Evolutionary conservation across 495 filamentous ascomycete species (phyloP), one percentile per base, ranked within the genome.

Genomic region (Cercophora sp.): DNA sequence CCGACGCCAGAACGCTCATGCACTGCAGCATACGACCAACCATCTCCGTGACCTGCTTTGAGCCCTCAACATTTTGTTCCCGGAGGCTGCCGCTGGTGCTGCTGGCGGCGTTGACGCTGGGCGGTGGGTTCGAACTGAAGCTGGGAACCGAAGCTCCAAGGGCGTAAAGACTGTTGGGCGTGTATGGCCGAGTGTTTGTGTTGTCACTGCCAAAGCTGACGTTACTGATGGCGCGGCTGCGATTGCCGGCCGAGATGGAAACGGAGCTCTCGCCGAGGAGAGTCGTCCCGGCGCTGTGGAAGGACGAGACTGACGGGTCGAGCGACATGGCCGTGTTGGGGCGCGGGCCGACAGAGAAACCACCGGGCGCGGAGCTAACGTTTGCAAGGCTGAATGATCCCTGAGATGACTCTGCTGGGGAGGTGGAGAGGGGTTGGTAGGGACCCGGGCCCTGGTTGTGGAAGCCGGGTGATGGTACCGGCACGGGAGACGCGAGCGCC

Each of bases 21-120:
- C 94, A 98, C 70, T 98, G 93, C 54, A 98, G 78, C 91, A 98
- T 94, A 50, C 94, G 78, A 1, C 89, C 93, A 8, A 96, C 92
- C 48, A 89, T 95, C 54, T 96, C 91, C 11, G 93, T 96, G 22
- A 96, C 79, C 52, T 91, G 85, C 20, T 90, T 88, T n/a, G 82
- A 83, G 59, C 91, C 88, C 55, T 83, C 77, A 10, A 79, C 72
- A 42, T 76, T 80, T 50, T 76, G 73, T 48, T 68, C 64, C 41
- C 65, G 67, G 25, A 70, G 50, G 22, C 69, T 71, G 20, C 67
- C 64, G 31, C 41, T 51, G 16, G 40, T 48, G 41, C 59, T 50
- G 16, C 68, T 73, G 50, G 71, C 67, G 52, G 26, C 31, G 51
- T 26, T 52, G n/a, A 32, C 41, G 26, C 23, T 40, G 3, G n/a